Evolutionary conservation across 768 basidiomycete species (phyloP), one percentile per base, ranked within the genome.

Genomic region (Termitomyces sp.): DNA sequence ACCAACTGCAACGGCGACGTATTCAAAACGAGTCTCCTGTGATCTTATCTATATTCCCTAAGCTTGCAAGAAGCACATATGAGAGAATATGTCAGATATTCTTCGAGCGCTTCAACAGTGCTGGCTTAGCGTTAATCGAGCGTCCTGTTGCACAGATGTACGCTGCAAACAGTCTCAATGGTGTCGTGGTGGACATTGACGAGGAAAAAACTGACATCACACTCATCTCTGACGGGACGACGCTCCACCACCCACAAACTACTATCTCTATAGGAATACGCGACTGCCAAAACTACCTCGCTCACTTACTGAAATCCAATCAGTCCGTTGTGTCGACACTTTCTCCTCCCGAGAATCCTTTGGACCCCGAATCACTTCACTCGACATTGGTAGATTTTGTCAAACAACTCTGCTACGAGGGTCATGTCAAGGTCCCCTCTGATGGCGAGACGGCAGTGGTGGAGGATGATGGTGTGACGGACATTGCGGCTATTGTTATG

Each of bases 91-190:
- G 86, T 63, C 91, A 89, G 65, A 78, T 91, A 39, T 91, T 95
- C 72, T 97, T 97, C 64, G 94, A 96, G 67, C 87, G 90, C 25
- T 91, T 95, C 80, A 94, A 94, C 66, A 87, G 89, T 27, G 87
- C 94, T 9, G 90, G 85, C 16, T 83, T 95, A 61, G 80, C 82
- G 54, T 77, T 94, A 61, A 75, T 94, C 49, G 88, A 94, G 55
- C 89, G 92, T 0, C 88, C 94, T 21, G 80, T 94, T 69, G 82
- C 90, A 9, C 90, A 94, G 62, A 73, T 95, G 43, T 95, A 91
- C 70, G 84, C 92, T 21, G 82, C 82, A 16, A 87, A 86, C 61
- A 77, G 77, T 54, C 76, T 90, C 56, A 82, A 72, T 54, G 91
- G 92, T 46, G 71, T 96, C 48, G 83, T 93, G 40, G 77, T 97